phyloP scores from a whole-genome alignment of 108 stramenopile species.

The Nannochloropsis gaditana region DNA sequence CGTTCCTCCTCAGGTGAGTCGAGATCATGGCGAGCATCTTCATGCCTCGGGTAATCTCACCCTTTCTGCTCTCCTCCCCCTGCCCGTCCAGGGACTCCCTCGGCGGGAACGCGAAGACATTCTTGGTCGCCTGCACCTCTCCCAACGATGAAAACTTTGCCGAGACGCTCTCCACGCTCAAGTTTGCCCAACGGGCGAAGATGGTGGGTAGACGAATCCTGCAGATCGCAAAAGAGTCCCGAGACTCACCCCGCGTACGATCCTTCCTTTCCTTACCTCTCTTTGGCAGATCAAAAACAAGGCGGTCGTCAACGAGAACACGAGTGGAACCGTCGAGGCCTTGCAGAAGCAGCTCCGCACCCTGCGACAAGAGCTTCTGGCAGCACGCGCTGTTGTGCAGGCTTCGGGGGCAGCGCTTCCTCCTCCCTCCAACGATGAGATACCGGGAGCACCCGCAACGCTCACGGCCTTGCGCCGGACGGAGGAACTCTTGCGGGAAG shows the following conservation, averaged over 20 bases:
- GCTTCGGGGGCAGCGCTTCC: not conserved
- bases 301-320: constrained; percentile 53
- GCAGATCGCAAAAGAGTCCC: not conserved
- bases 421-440: not conserved
- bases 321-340: constrained; percentile 46
- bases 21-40: constrained; percentile 14
- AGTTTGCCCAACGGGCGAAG: constrained; percentile 53
- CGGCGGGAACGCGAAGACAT: constrained; percentile 50
- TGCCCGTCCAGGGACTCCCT: constrained; percentile 7
- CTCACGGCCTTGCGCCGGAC: not conserved
- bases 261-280: not conserved
- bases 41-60: not conserved
- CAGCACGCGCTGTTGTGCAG: not conserved
- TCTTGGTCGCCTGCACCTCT: constrained; percentile 48
- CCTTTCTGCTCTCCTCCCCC: not conserved
- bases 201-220: constrained; percentile 21
- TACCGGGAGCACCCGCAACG: not conserved
- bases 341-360: constrained; percentile 32
- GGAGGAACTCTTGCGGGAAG: constrained; percentile 19
- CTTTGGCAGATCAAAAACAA: constrained; percentile 38
- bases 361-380: constrained; percentile 33
- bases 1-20: constrained; percentile 40
- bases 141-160: constrained; percentile 45
- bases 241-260: not conserved
- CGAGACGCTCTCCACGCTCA: constrained; percentile 48